phyloP scores from a whole-genome alignment of 345 rosid species.

The Turnera subulata region DNA sequence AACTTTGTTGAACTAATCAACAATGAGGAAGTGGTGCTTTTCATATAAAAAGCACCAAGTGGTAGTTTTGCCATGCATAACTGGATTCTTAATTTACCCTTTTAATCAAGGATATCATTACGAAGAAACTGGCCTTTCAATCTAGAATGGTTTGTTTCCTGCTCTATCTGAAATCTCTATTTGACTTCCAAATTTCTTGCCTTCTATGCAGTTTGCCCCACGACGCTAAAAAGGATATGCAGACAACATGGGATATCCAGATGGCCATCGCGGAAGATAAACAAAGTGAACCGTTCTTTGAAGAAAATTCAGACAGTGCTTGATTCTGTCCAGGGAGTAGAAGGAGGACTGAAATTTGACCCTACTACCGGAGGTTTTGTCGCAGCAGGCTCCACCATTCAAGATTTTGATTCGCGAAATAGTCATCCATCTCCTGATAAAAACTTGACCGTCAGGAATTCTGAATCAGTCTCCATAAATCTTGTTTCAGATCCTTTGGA shows the following conservation, averaged over 20 bases:
- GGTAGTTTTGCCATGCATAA: neutral
- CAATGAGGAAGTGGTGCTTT: neutral
- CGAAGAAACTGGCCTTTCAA: too few relatives aligned
- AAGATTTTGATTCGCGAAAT: conserved; percentile 41
- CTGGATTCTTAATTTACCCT: neutral
- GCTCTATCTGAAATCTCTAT: neutral
- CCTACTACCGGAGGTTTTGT: conserved; percentile 62
- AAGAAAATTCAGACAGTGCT: conserved; percentile 76
- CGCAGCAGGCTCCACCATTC: conserved; percentile 44
- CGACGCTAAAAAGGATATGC: conserved; percentile 90
- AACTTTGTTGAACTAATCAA: neutral
- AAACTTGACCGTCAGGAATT: conserved; percentile 13
- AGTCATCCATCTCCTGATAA: conserved; percentile 23
- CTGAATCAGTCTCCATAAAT: conserved; percentile 23
- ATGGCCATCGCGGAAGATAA: conserved; percentile 94
- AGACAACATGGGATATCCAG: conserved; percentile 88
- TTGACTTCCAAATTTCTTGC: conserved; percentile 16
- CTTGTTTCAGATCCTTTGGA: conserved; percentile 10
- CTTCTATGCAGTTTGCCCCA: conserved; percentile 68
- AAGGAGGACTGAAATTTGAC: conserved; percentile 75
- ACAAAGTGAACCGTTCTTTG: conserved; percentile 80
- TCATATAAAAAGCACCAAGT: too few relatives aligned
- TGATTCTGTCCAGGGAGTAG: conserved; percentile 84
- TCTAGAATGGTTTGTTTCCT: neutral
- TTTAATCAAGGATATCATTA: neutral